phyloP scores from a whole-genome alignment of 176 grass and related monocot species.

The Paspalum notatum region DNA sequence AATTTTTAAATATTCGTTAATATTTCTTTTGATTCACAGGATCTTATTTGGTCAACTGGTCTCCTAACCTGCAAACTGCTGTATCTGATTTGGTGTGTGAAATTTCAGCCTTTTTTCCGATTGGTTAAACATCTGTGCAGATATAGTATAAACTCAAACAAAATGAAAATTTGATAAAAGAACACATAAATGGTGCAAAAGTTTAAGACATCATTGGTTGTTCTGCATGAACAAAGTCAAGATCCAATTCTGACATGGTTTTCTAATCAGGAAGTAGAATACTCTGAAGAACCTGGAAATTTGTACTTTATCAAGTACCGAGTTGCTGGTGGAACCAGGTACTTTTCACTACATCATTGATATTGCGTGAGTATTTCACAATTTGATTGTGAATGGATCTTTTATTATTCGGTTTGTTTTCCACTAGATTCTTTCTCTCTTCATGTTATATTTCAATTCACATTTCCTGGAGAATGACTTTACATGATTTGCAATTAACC shows the following conservation, averaged over 20 bases:
- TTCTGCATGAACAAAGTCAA: constrained; percentile 26
- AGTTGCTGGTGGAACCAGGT: constrained; percentile 93
- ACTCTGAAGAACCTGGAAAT: constrained; percentile 92
- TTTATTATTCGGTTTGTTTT: constrained; percentile 2
- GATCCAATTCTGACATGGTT: constrained; percentile 38
- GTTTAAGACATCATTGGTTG: constrained; percentile 24
- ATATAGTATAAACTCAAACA: constrained; percentile 8
- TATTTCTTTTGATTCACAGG: constrained; percentile 57
- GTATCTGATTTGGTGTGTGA: constrained; percentile 92
- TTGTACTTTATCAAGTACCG: constrained; percentile 94
- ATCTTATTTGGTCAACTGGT: constrained; percentile 99
- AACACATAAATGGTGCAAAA: constrained; percentile 27
- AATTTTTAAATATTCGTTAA: constrained; percentile 24
- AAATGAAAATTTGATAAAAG: constrained; percentile 26
- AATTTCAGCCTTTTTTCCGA: constrained; percentile 14
- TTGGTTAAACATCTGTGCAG: constrained; percentile 16
- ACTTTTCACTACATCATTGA: constrained; percentile 13
- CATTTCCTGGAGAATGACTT: constrained; percentile 20
- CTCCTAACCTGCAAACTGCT: constrained; percentile 89
- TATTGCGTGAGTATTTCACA: constrained; percentile 23
- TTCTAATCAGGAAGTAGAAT: constrained; percentile 89
- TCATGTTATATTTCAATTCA: constrained; percentile 17
- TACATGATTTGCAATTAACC: neutral
- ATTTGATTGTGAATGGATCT: neutral
- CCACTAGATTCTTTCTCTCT: neutral